Base-by-base conservation (phyloP, 1,284 basidiomycete species). In the Malassezia nana region DNA sequence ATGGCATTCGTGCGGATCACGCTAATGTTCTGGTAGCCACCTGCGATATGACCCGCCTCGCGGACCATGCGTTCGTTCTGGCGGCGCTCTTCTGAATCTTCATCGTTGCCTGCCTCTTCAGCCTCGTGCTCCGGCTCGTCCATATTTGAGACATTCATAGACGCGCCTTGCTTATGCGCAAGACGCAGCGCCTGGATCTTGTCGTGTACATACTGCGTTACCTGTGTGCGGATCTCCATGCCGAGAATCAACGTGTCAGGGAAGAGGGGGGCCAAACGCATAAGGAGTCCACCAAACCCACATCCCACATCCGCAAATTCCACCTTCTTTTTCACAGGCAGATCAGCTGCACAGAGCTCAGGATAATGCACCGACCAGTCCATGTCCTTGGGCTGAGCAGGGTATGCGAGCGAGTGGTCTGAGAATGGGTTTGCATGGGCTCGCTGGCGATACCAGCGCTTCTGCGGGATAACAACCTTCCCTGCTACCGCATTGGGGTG, bases 391-490 rank as follows among this genome's bases (percentile, higher is more conserved):
- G 92, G 91, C 9, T 82, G 81, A n/a, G 81, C 59, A 1, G 94
- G 94, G 74, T 96, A 98, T 59, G 84, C 83, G 46, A 99, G 81
- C 22, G 83, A 80, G 76, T 98, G 94, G 76, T 98, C 94, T 12
- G 87, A 88, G 76, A 99, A 96, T 1, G 92, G 92, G 75, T 99
- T 99, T 6, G 92, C 91, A 74, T 99, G 92, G 3, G 92, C 94
- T 52, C 94, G 81, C 74, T 99, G 94, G 20, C 94, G 81, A 76
- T 98, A 99, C 76, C 87, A 88, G 68, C 86, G 83, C 84, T 96
- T 96, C 50, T 52, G 50, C 2, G 55, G 55, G 26, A 67, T 55
- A 44, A 67, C 63, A 18, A 61, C 60, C 33, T 57, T 58, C 6
- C 65, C 65, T 0, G 63, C 50, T 6, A 63, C 48, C 6, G 57